These are phyloP conservation scores for Annulohypoxylon truncatum DNA, from an alignment of 2,329 filamentous ascomycete genomes.

Conservation along the genomic window DNA sequence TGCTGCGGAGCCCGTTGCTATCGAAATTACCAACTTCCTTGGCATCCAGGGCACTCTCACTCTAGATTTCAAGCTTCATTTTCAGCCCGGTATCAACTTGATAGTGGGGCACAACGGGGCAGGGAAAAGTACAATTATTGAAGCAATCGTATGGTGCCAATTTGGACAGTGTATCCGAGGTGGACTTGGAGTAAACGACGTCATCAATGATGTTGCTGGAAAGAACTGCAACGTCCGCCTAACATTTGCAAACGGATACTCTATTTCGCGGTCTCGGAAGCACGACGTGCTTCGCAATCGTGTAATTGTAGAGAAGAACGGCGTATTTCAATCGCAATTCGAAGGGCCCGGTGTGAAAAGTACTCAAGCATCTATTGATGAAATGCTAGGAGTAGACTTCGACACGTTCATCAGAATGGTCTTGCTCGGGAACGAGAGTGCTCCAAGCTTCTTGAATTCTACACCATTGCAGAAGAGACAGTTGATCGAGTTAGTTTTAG, in stretches of 20 bases:
- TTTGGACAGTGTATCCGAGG: slow-evolving; percentile 50
- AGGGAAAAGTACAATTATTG: slow-evolving; percentile 51
- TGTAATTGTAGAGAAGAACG: slow-evolving; percentile 46
- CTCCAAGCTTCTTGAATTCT: slow-evolving; percentile 49
- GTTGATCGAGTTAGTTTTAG: slow-evolving; percentile 48
- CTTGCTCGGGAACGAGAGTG: slow-evolving; percentile 50
- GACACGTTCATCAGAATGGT: slow-evolving; percentile 49
- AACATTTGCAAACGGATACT: slow-evolving; percentile 49
- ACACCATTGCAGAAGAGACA: slow-evolving; percentile 45
- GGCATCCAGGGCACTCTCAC: slow-evolving; percentile 46
- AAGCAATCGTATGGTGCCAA: slow-evolving; percentile 52
- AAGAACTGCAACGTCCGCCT: slow-evolving; percentile 48
- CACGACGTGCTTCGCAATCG: slow-evolving; percentile 44
- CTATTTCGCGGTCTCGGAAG: slow-evolving; percentile 48
- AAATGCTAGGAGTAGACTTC: slow-evolving; percentile 49
- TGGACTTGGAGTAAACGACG: slow-evolving; percentile 47
- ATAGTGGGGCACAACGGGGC: slow-evolving; percentile 49
- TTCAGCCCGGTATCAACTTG: slow-evolving; percentile 47
- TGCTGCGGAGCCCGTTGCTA: slow-evolving; percentile 5
- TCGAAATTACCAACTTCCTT: slow-evolving; percentile 52
- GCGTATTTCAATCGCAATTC: slow-evolving; percentile 45
- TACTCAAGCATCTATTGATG: slow-evolving; percentile 48
- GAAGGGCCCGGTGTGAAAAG: slow-evolving; percentile 42
- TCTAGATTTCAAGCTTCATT: slow-evolving; percentile 45
- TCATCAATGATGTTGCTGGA: slow-evolving; percentile 49